A percentile compares a stretch with the other conserved stretches of the same genome.
These are phyloP conservation scores for Carex littledalei DNA, from an alignment of 176 grass and related monocot genomes.

Conservation along the genomic window DNA sequence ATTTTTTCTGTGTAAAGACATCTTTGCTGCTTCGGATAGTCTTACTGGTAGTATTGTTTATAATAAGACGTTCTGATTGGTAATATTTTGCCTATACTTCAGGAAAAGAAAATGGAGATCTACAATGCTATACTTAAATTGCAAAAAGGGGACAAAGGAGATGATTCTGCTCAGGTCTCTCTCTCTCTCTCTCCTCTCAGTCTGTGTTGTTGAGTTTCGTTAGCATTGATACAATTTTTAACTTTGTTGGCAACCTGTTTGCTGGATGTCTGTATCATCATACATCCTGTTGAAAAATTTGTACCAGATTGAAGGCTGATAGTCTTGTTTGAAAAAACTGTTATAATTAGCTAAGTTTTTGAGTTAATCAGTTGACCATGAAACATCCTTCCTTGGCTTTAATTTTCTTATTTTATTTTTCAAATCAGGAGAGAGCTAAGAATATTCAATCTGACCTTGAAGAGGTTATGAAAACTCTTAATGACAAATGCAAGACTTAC, in stretches of 20 bases:
- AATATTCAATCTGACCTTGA: slow-evolving; percentile 81
- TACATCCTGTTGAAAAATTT: not conserved
- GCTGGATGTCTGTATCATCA: not conserved
- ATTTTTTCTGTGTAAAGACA: not conserved
- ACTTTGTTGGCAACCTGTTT: not conserved
- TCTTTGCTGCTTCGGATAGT: not conserved
- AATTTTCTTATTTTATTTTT: slow-evolving; percentile 5
- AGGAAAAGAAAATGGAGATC: slow-evolving; percentile 94
- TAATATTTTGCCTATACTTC: slow-evolving; percentile 31
- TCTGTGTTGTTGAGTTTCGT: not conserved
- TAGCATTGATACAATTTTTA: not conserved
- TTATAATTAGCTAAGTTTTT: not conserved
- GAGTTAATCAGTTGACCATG: not conserved
- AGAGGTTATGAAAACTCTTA: slow-evolving; percentile 72
- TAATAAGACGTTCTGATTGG: not conserved
- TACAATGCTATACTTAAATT: slow-evolving; percentile 85
- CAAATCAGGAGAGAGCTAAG: slow-evolving; percentile 61
- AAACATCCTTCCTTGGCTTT: not conserved
- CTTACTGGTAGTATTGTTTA: not conserved
- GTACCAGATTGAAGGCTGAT: not conserved
- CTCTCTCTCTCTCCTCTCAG: slow-evolving; percentile 21
- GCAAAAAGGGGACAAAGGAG: slow-evolving; percentile 61
- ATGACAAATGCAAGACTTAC: slow-evolving; percentile 93
- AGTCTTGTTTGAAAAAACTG: not conserved
- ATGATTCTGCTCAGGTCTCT: slow-evolving; percentile 70